Percentiles rank a stretch among this genome's conserved stretches.
These are phyloP conservation scores for Quercus variabilis DNA, from an alignment of 306 rosid genomes.

Conservation along the genomic window DNA sequence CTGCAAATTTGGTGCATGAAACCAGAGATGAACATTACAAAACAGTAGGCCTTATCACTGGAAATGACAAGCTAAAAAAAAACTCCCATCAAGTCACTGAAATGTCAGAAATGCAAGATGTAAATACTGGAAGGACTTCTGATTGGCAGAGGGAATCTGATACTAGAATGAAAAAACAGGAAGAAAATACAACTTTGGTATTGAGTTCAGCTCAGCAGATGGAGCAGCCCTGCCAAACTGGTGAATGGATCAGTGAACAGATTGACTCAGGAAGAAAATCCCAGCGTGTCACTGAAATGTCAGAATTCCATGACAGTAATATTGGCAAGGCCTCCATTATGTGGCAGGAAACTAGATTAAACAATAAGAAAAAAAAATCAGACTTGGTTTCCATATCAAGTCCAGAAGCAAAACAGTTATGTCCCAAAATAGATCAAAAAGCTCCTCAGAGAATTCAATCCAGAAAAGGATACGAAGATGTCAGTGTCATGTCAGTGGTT, in stretches of 20 bases:
- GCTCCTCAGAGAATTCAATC: slow-evolving; percentile 41
- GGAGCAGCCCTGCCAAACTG: slow-evolving; percentile 40
- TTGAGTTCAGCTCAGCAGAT: slow-evolving; percentile 37
- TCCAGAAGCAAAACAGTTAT: slow-evolving; percentile 28
- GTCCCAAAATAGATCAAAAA: slow-evolving; percentile 28
- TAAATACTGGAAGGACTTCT: slow-evolving; percentile 36
- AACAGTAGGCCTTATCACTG: slow-evolving; percentile 22
- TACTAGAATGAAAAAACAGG: slow-evolving; percentile 27
- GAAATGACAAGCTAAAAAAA: slow-evolving; percentile 30
- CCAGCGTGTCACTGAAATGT: slow-evolving; percentile 44
- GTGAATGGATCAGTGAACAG: slow-evolving; percentile 25
- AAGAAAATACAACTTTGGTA: slow-evolving; percentile 31
- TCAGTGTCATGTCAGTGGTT: slow-evolving; percentile 28
- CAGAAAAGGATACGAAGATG: slow-evolving; percentile 46
- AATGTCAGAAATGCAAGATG: slow-evolving; percentile 38
- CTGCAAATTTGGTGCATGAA: slow-evolving; percentile 34
- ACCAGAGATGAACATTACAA: slow-evolving; percentile 26
- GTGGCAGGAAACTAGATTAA: slow-evolving; percentile 38
- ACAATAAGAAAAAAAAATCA: slow-evolving; percentile 32
- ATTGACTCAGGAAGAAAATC: slow-evolving; percentile 36
- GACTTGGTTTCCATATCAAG: slow-evolving; percentile 27
- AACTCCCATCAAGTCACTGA: slow-evolving; percentile 33
- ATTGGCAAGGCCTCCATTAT: slow-evolving; percentile 30
- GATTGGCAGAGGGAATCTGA: slow-evolving; percentile 24
- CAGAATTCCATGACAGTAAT: slow-evolving; percentile 34